phyloP scores from a whole-genome alignment of 2,329 filamentous ascomycete species.

The Aspergillus calidoustus region DNA sequence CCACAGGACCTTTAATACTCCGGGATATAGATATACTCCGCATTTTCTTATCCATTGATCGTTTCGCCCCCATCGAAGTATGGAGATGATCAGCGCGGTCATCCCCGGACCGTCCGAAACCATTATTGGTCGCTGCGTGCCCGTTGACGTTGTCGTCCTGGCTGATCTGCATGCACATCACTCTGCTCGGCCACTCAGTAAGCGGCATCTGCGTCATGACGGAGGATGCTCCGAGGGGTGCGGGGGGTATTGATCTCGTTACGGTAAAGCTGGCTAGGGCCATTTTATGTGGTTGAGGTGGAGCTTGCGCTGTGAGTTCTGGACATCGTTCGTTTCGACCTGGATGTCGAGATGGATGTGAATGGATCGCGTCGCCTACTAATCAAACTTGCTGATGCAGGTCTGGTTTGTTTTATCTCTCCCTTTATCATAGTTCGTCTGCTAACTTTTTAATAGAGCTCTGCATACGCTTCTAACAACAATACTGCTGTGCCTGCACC shows the following conservation, averaged over 20 bases:
- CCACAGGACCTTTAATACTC: neutral
- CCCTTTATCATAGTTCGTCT: neutral
- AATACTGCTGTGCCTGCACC: neutral
- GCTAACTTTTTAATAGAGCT: neutral
- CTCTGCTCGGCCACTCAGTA: neutral
- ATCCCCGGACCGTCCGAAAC: neutral
- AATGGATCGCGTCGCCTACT: neutral
- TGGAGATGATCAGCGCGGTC: slow-evolving; percentile 10
- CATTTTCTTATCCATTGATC: neutral
- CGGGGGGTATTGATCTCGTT: neutral
- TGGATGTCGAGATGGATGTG: neutral
- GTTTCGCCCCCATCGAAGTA: neutral
- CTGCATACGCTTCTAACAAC: neutral
- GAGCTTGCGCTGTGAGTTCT: neutral
- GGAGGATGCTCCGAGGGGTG: neutral
- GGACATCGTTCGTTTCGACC: neutral
- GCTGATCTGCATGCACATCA: slow-evolving; percentile 15
- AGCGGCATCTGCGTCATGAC: neutral
- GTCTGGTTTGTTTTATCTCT: neutral
- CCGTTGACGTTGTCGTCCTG: neutral
- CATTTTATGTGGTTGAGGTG: neutral
- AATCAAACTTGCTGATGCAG: neutral
- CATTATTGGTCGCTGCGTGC: neutral
- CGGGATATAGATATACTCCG: neutral
- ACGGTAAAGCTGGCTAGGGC: neutral